Percentiles rank a stretch among this genome's conserved stretches.
These are phyloP conservation scores for Phytophthora vignae DNA, from an alignment of 352 stramenopile species.

Conservation along the genomic window DNA sequence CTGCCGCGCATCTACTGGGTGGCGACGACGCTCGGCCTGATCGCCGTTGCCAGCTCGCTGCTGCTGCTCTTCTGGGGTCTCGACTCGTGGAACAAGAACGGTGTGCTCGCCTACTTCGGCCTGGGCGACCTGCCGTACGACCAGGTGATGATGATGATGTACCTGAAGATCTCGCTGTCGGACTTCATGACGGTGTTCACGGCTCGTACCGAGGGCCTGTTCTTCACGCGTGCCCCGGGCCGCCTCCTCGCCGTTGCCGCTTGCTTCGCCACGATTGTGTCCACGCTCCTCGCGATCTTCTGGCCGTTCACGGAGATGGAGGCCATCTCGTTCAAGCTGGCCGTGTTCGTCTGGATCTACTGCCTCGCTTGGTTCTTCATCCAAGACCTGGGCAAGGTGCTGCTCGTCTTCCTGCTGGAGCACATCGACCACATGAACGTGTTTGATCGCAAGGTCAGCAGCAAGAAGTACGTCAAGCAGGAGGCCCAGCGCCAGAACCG, in stretches of 20 bases:
- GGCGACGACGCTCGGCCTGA: slow-evolving; percentile 64
- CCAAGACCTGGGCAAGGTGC: slow-evolving; percentile 84
- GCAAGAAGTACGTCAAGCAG: slow-evolving; percentile 63
- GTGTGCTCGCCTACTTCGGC: slow-evolving; percentile 64
- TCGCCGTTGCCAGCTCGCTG: slow-evolving; percentile 85
- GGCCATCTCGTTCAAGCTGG: slow-evolving; percentile 77
- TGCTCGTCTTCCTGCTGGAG: slow-evolving; percentile 69
- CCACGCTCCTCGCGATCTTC: slow-evolving; percentile 85
- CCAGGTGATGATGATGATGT: slow-evolving; percentile 94
- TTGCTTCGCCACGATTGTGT: slow-evolving; percentile 78
- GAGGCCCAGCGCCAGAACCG: slow-evolving; percentile 83
- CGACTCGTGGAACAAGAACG: slow-evolving; percentile 82
- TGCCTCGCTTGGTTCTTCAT: slow-evolving; percentile 89
- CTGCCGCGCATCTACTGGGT: slow-evolving; percentile 71
- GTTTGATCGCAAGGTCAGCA: slow-evolving; percentile 63
- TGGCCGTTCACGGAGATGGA: slow-evolving; percentile 87
- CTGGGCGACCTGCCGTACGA: slow-evolving; percentile 85
- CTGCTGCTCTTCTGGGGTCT: slow-evolving; percentile 88
- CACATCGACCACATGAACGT: slow-evolving; percentile 66
- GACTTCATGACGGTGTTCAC: slow-evolving; percentile 95
- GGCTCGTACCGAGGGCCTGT: slow-evolving; percentile 82
- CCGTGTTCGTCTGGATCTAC: slow-evolving; percentile 91
- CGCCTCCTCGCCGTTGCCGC: slow-evolving; percentile 78
- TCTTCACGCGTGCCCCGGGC: slow-evolving; percentile 81
- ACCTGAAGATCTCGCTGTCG: slow-evolving; percentile 95